Evolutionary conservation across 2,329 filamentous ascomycete genomes (phyloP), one percentile per base, ranked within the genome.

Genomic region (Curvularia verruculosa): DNA sequence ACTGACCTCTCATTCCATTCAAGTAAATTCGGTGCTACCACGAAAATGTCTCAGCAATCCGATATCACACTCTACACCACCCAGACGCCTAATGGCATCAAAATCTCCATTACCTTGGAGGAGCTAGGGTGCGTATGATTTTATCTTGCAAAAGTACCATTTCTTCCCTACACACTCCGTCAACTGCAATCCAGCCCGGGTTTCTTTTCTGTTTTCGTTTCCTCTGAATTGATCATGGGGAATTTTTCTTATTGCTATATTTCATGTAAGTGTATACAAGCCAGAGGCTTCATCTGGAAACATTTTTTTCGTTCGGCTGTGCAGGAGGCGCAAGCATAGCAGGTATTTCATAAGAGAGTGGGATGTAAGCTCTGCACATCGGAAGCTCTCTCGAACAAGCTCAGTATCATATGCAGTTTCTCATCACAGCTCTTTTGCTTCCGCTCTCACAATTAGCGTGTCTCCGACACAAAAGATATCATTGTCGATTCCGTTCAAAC

Each of bases 1-100:
- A 15, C 9, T 18, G 21, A 5, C 28, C 13, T 18, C 18, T 34
- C 19, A 3, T 24, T 40, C 10, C 29, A 39, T 18, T 13, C 19
- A 26, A 37, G 15, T 5, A 46, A 7, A 47, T 37, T 19, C 10
- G 40, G 18, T 12, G 7, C 43, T 43, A 34, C n/a, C 37, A 40
- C 49, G 47, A 70, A 69, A 65, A 59, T 72, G 28, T 66, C 69
- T 28, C 59, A 69, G 52, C 63, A 68, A 47, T 82, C 89, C 5
- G 82, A 90, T 66, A 92, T 96, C 68, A 89, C 87, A 41, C 85
- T 96, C 28, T 96, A 95, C 80, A 96, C 92, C 12, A 83, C 85
- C 12, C 84, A 87, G 70, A 96, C 93, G 49, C 91, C 93, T 44
- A 96, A 96, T 78, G 92, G 92, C 62, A 89, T 95, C 82, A 96